Percentiles rank a stretch among this genome's conserved stretches.
These are phyloP conservation scores for Halenospora varia DNA, from an alignment of 495 filamentous ascomycete species.

Conservation along the genomic window DNA sequence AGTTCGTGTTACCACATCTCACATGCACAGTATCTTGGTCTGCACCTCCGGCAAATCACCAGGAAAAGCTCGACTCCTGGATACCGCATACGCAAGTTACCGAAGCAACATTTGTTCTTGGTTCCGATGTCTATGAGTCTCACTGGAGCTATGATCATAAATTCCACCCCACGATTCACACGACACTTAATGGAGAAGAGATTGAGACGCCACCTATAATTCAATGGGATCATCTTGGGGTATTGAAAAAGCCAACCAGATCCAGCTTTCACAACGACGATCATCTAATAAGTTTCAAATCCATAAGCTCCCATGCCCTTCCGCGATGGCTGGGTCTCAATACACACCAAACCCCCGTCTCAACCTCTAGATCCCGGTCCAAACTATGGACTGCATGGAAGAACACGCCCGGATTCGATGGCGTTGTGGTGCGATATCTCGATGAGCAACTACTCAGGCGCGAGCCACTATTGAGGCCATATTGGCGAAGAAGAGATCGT, in stretches of 20 bases:
- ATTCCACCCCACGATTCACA: slow-evolving; percentile 56
- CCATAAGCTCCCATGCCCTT: slow-evolving; percentile 40
- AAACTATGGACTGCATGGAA: slow-evolving; percentile 65
- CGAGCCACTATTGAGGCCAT: slow-evolving; percentile 49
- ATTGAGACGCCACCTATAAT: slow-evolving; percentile 58
- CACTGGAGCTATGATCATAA: slow-evolving; percentile 60
- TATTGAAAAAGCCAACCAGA: slow-evolving; percentile 50
- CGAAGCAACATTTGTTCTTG: slow-evolving; percentile 55
- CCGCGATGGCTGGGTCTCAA: slow-evolving; percentile 44
- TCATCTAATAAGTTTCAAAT: slow-evolving; percentile 49
- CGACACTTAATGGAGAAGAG: slow-evolving; percentile 51
- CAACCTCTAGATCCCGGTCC: slow-evolving; percentile 54
- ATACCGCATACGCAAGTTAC: slow-evolving; percentile 57
- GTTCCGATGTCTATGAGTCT: slow-evolving; percentile 50
- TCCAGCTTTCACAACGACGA: slow-evolving; percentile 55
- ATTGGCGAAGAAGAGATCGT: slow-evolving; percentile 54
- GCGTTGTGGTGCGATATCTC: slow-evolving; percentile 58
- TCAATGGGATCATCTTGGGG: slow-evolving; percentile 48
- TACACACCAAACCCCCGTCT: slow-evolving; percentile 47
- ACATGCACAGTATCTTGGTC: slow-evolving; percentile 55
- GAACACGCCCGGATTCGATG: slow-evolving; percentile 52
- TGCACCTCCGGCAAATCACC: slow-evolving; percentile 48
- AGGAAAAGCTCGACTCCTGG: slow-evolving; percentile 52
- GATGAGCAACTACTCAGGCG: slow-evolving; percentile 56
- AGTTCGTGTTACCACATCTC: slow-evolving; percentile 52